A percentile compares a stretch with the other conserved stretches of the same genome.
phyloP scores from a whole-genome alignment of 2,329 filamentous ascomycete species.

The Talaromyces sp. region DNA sequence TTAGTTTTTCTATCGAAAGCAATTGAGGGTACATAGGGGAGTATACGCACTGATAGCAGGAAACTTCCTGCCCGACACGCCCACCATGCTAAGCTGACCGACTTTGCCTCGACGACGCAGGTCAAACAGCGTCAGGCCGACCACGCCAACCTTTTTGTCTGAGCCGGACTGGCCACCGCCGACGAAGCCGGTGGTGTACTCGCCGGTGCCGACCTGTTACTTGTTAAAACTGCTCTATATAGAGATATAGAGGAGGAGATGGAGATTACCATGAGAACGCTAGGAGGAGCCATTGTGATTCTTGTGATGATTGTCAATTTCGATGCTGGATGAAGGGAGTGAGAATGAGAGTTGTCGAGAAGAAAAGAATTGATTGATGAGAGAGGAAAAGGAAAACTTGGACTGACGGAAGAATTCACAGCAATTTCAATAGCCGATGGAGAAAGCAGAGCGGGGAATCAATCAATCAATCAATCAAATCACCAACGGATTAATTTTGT shows the following conservation, averaged over 20 bases:
- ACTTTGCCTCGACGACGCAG: slow-evolving; percentile 85
- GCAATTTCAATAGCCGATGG: slow-evolving; percentile 27
- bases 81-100: slow-evolving; percentile 79
- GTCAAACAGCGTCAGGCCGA: slow-evolving; percentile 85
- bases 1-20: background rate
- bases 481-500: background rate
- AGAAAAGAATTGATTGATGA: slow-evolving; percentile 2
- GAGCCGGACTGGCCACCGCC: slow-evolving; percentile 76
- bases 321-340: background rate
- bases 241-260: slow-evolving; percentile 1
- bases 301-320: slow-evolving; percentile 1
- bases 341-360: background rate
- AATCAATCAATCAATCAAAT: background rate
- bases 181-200: slow-evolving; percentile 95
- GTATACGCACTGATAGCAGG: slow-evolving; percentile 65
- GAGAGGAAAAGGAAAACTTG: slow-evolving; percentile 2
- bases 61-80: slow-evolving; percentile 83
- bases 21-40: background rate
- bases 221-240: background rate
- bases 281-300: slow-evolving; percentile 53
- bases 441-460: background rate
- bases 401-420: slow-evolving; percentile 9
- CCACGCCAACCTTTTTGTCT: slow-evolving; percentile 95
- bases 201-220: slow-evolving; percentile 74
- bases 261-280: slow-evolving; percentile 61